Evolutionary conservation across 140 eudicot species (phyloP).

Genomic region (Ambrosia hybrid): DNA sequence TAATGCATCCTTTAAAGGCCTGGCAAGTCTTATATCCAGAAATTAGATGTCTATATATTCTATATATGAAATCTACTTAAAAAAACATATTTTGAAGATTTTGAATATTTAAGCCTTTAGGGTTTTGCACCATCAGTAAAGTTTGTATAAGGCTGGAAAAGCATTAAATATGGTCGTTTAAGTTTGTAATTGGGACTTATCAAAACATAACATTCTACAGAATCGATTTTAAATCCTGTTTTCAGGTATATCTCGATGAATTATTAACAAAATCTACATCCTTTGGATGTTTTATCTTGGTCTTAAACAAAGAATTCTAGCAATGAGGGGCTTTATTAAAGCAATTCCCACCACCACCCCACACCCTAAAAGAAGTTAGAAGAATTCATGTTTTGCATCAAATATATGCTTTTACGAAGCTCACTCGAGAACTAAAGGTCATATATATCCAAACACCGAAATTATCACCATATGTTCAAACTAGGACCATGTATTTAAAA

Average conservation of each 20-base stretch:
- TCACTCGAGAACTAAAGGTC: background rate
- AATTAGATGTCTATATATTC: conserved; percentile 1
- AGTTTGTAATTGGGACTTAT: background rate
- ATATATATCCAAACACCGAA: conserved; percentile 6
- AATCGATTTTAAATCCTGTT: background rate
- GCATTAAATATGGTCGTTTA: background rate
- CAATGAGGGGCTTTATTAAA: conserved; percentile 10
- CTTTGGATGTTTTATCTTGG: conserved; percentile 12
- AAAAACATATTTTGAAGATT: background rate
- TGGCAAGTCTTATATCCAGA: conserved; percentile 3
- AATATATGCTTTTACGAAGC: background rate
- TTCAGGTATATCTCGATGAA: background rate
- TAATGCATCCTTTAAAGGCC: conserved; percentile 8
- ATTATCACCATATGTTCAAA: background rate
- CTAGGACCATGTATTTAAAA: background rate
- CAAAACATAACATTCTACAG: background rate
- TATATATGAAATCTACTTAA: background rate
- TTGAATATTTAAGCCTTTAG: background rate
- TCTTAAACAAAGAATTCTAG: conserved; percentile 5
- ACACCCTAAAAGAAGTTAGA: background rate
- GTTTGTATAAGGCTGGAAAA: background rate
- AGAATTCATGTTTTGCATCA: background rate
- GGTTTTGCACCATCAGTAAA: background rate
- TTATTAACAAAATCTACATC: background rate
- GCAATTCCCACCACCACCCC: conserved; percentile 1